Conservation (phyloP, 768 basidiomycete species). For the Amanita molliuscula region DNA sequence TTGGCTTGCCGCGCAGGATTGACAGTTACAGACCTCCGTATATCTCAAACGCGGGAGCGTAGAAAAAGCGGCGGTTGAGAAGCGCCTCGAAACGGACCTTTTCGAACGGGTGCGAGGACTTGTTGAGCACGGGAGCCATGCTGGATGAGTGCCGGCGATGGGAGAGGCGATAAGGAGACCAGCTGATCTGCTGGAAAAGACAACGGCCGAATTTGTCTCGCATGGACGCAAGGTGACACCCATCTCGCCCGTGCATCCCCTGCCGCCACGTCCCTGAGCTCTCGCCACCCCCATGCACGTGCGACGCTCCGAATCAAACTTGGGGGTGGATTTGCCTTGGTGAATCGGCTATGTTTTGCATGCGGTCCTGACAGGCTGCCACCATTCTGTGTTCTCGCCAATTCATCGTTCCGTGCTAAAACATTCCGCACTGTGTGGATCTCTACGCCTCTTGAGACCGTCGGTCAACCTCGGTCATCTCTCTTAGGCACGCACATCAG, state of each 20-base stretch:
- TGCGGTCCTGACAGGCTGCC: too few species aligned
- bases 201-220: conserved; percentile 13
- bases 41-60: conserved; percentile 97
- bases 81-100: conserved; percentile 78
- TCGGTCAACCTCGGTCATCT: conserved; percentile 1
- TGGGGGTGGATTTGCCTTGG: too few species aligned
- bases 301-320: too few species aligned
- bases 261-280: too few species aligned
- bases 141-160: conserved; percentile 20
- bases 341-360: too few species aligned
- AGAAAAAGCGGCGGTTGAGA: conserved; percentile 90
- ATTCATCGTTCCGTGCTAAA: background rate
- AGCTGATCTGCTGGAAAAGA: conserved; percentile 14
- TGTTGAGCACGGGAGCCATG: conserved; percentile 49
- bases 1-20: background rate
- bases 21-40: conserved; percentile 70
- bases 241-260: too few species aligned
- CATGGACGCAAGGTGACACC: background rate
- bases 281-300: too few species aligned
- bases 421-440: background rate
- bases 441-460: conserved; percentile 1
- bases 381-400: background rate
- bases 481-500: background rate
- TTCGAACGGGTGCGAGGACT: conserved; percentile 79
- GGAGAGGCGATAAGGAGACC: conserved; percentile 18